phyloP scores from a whole-genome alignment of 805 yeast genomes.

The Candida alai region DNA sequence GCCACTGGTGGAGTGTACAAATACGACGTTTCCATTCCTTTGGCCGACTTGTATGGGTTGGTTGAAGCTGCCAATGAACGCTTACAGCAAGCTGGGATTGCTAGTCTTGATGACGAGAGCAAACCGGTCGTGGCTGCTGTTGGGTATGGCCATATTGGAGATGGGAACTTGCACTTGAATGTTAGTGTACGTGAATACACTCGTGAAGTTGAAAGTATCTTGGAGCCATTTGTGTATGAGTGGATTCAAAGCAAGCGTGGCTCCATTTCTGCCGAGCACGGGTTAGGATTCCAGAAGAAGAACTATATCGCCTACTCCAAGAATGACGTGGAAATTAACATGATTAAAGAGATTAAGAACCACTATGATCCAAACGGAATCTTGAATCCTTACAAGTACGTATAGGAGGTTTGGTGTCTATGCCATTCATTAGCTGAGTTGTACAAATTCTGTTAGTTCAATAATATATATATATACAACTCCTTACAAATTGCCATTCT shows the following conservation, averaged over 20 bases:
- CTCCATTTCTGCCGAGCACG: slow-evolving; percentile 96
- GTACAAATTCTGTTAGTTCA: background rate
- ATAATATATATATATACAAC: slow-evolving; percentile 3
- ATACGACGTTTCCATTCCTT: slow-evolving; percentile 92
- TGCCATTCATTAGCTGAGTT: no score
- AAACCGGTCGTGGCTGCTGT: slow-evolving; percentile 84
- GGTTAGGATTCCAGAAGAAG: slow-evolving; percentile 94
- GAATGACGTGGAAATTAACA: slow-evolving; percentile 59
- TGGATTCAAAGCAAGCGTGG: slow-evolving; percentile 75
- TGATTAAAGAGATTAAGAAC: slow-evolving; percentile 77
- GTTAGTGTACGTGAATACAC: slow-evolving; percentile 84
- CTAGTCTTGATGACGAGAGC: slow-evolving; percentile 55
- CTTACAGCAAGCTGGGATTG: slow-evolving; percentile 52
- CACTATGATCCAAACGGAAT: slow-evolving; percentile 89
- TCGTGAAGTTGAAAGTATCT: slow-evolving; percentile 69
- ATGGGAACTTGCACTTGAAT: slow-evolving; percentile 92
- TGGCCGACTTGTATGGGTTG: slow-evolving; percentile 72
- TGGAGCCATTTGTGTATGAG: slow-evolving; percentile 95
- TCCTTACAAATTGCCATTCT: slow-evolving; percentile 18
- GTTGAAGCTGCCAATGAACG: slow-evolving; percentile 73
- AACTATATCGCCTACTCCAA: slow-evolving; percentile 85
- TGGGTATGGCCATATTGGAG: slow-evolving; percentile 98
- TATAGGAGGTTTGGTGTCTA: no score
- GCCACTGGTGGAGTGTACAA: slow-evolving; percentile 92
- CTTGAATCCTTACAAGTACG: slow-evolving; percentile 91